Percentiles rank a stretch among this genome's conserved stretches.
phyloP scores from a whole-genome alignment of 1,284 basidiomycete genomes.

The Moniliophthora roreri region DNA sequence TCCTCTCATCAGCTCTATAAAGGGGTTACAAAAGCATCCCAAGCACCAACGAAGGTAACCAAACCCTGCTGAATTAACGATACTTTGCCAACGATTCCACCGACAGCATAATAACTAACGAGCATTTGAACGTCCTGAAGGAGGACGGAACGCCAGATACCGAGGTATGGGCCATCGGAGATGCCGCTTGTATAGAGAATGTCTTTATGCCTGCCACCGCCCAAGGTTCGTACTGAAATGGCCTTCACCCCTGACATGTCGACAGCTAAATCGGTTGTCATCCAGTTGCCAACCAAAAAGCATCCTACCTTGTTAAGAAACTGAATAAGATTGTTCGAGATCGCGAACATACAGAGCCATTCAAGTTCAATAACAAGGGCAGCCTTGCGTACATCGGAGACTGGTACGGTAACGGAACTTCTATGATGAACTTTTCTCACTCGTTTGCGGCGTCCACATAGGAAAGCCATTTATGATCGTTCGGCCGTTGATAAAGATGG shows the following conservation, averaged over 20 bases:
- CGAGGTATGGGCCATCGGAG: conserved; percentile 84
- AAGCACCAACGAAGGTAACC: conserved; percentile 55
- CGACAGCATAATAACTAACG: conserved; percentile 54
- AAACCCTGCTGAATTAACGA: conserved; percentile 11
- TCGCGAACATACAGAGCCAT: conserved; percentile 35
- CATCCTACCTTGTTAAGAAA: conserved; percentile 68
- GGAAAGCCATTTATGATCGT: conserved; percentile 78
- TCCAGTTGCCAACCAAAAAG: conserved; percentile 80
- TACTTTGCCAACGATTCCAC: not conserved
- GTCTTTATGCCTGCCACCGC: conserved; percentile 80
- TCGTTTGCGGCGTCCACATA: conserved; percentile 31
- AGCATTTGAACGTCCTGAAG: conserved; percentile 60
- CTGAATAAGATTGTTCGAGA: conserved; percentile 62
- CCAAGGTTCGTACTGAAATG: conserved; percentile 49
- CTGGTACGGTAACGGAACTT: conserved; percentile 42
- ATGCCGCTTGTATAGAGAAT: conserved; percentile 64
- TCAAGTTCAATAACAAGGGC: conserved; percentile 58
- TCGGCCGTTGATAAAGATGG: conserved; percentile 45
- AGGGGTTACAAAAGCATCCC: conserved; percentile 58
- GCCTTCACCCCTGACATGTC: not conserved
- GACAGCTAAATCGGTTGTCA: not conserved
- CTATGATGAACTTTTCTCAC: conserved; percentile 5
- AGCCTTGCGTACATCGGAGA: conserved; percentile 82
- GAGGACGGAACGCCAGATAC: conserved; percentile 58
- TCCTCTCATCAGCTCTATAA: conserved; percentile 66